phyloP scores from a whole-genome alignment of 2,329 filamentous ascomycete species.

The Fusarium fujikuroi region DNA sequence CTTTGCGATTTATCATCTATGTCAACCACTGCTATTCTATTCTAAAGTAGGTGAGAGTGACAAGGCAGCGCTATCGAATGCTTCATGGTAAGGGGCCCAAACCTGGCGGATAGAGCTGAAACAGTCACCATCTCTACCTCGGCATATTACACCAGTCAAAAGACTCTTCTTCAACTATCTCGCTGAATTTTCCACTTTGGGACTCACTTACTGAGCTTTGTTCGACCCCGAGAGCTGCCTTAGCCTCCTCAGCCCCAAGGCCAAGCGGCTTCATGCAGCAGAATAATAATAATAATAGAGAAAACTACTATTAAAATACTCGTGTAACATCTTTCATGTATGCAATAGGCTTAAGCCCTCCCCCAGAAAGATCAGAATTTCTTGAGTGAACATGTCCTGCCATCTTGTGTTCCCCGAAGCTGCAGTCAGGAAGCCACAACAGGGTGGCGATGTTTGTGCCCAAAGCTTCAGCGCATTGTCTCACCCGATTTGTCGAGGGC shows the following conservation, averaged over 20 bases:
- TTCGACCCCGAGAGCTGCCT: background rate
- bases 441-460: background rate
- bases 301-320: background rate
- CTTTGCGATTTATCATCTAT: no score
- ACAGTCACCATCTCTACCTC: background rate
- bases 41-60: fast-evolving
- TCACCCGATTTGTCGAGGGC: background rate
- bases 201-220: background rate
- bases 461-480: background rate
- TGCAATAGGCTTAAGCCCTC: background rate
- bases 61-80: background rate
- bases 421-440: background rate
- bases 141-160: background rate
- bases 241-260: background rate
- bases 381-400: background rate
- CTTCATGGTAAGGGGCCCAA: no score
- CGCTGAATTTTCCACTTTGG: background rate
- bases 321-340: fast-evolving
- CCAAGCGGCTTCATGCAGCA: background rate
- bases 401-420: background rate
- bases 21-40: no score
- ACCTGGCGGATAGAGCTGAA: background rate
- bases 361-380: fast-evolving
- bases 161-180: background rate
- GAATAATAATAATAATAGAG: fast-evolving